Conservation (phyloP, 345 rosid species). For the Firmiana major region DNA sequence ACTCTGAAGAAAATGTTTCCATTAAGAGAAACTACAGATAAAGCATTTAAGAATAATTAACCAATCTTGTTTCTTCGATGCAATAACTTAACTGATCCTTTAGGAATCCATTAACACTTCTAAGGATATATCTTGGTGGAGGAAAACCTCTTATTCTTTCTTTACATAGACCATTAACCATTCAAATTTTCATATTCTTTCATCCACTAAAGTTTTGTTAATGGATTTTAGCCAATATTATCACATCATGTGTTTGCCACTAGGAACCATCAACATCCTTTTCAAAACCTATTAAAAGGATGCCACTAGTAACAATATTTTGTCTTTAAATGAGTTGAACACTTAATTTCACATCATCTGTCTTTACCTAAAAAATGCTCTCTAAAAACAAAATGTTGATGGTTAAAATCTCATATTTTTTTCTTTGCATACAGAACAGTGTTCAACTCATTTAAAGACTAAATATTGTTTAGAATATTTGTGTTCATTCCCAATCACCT, state of each 20-base stretch:
- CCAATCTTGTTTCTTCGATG: background rate
- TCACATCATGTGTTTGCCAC: no score
- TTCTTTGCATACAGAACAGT: background rate
- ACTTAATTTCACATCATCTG: no score
- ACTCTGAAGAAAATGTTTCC: background rate
- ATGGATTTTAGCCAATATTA: no score
- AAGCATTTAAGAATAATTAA: background rate
- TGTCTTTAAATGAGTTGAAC: no score
- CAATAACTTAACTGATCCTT: no score
- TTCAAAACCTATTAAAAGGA: no score
- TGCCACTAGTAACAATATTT: no score
- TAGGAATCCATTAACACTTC: background rate
- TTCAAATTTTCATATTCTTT: background rate
- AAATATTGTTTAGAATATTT: background rate
- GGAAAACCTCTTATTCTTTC: background rate
- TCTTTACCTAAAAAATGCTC: no score
- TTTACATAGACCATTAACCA: background rate
- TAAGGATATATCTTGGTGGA: background rate
- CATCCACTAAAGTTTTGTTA: background rate
- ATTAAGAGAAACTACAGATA: background rate
- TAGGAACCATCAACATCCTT: no score
- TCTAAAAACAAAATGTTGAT: no score
- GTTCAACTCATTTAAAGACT: background rate
- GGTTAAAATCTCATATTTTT: no score
- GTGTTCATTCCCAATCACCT: background rate